These are phyloP conservation scores for Trichoderma aggressivum DNA, from an alignment of 2,329 filamentous ascomycete genomes.

Conservation along the genomic window DNA sequence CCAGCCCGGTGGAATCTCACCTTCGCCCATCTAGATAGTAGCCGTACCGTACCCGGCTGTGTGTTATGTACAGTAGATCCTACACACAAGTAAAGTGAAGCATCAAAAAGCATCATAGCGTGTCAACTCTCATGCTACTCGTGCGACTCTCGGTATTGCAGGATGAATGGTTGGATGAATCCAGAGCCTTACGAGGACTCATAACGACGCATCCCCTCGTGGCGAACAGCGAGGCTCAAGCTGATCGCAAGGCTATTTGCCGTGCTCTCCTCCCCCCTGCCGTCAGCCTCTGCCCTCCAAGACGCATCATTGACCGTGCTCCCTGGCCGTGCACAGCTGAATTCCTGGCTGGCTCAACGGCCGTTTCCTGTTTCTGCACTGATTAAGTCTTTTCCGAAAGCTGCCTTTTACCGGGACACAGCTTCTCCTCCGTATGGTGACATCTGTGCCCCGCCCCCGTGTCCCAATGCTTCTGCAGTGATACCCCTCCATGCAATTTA, in stretches of 20 bases:
- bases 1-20: not conserved
- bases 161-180: not conserved
- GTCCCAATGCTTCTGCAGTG: not conserved
- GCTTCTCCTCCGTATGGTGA: not conserved
- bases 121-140: not conserved
- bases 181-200: not conserved
- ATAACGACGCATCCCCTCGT: not conserved
- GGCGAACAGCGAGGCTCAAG: not conserved
- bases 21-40: not conserved
- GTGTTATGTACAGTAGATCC: not conserved
- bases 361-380: not conserved
- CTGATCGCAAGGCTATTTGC: not conserved
- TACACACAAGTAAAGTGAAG: not conserved
- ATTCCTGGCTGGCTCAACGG: not conserved
- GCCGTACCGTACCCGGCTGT: not conserved
- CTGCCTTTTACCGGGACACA: not conserved
- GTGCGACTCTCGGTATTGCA: not conserved
- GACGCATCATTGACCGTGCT: not conserved
- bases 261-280: not conserved
- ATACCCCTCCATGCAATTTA: no score
- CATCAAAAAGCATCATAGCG: not conserved
- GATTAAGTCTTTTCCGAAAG: not conserved
- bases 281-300: not conserved
- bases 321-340: not conserved
- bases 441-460: not conserved